Conservation (phyloP, 1,139 yeast genomes). For the Taphrina confusa region DNA sequence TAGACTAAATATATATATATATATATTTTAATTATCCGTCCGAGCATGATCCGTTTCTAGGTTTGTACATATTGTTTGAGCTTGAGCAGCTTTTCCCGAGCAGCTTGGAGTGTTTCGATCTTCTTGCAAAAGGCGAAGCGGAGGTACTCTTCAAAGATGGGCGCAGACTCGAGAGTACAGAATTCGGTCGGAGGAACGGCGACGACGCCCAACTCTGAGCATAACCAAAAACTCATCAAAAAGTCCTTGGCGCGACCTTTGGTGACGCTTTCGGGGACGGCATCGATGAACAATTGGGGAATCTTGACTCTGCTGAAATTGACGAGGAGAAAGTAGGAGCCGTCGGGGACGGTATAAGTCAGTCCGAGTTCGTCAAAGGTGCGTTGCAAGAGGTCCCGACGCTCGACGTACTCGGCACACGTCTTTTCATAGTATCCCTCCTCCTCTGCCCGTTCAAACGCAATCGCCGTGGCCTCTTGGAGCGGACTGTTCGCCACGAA, state of each 20-base stretch:
- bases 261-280: slow-evolving; percentile 68
- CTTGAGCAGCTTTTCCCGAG: slow-evolving; percentile 69
- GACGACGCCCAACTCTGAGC: slow-evolving; percentile 88
- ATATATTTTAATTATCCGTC: too few species aligned
- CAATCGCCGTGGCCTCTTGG: slow-evolving; percentile 86
- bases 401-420: slow-evolving; percentile 63
- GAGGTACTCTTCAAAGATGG: slow-evolving; percentile 76
- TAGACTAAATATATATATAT: not conserved
- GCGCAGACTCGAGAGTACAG: slow-evolving; percentile 67
- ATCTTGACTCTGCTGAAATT: slow-evolving; percentile 79
- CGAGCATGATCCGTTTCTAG: not conserved
- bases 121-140: slow-evolving; percentile 97
- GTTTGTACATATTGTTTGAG: slow-evolving; percentile 60
- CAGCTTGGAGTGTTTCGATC: slow-evolving; percentile 73
- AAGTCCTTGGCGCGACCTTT: slow-evolving; percentile 75
- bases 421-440: slow-evolving; percentile 70
- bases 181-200: slow-evolving; percentile 97
- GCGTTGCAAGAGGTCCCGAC: slow-evolving; percentile 68
- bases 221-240: slow-evolving; percentile 86
- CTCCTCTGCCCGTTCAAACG: slow-evolving; percentile 61
- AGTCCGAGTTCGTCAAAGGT: slow-evolving; percentile 83
- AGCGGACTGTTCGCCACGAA: slow-evolving; percentile 81
- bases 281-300: slow-evolving; percentile 60
- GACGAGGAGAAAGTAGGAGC: slow-evolving; percentile 88
- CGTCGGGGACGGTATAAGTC: slow-evolving; percentile 87